Evolutionary conservation across 192 early-diverging fungal species (phyloP), one percentile per base, ranked within the genome.

Genomic region (Chytriomyces confervae): DNA sequence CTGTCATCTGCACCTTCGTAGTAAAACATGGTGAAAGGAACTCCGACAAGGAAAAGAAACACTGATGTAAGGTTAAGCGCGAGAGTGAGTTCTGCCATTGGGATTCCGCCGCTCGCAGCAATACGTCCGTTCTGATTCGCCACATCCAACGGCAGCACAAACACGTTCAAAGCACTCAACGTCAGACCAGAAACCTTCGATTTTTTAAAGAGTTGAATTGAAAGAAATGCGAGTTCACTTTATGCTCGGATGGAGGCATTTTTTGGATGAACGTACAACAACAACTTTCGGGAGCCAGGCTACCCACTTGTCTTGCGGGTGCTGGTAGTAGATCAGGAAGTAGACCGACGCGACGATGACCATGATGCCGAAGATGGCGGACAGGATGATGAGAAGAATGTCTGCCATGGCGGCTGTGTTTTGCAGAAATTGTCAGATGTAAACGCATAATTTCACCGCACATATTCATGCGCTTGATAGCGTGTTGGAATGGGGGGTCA

Each of bases 211-310:
- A 36, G 4, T 36, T 36, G 36, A 36, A 36, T 36, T 36, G 36
- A 36, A 6, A 65, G 63, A 6, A 45, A 66, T 3, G 24, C 45
- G 61, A 5, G 2, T 23, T 65, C 7, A 65, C 1, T 7, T 20
- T 3, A 23, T 65, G 13, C 36, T 1, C 11, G 43, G 47, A 45
- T 18, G 29, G 8, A 61, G 48, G 62, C 11, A 10, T n/a, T 36
- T 16, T 61, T 10, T 64, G 46, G 29, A 36, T 43, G 48, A 23
- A 80, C 80, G 44, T 76, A 91, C 90, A 53, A 90, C 90, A 18
- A 91, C 85, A 44, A 87, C 62, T 78, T 91, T 91, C 23, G 90
- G 90, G 60, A 90, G 84, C 90, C 90, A 91, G 29, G 90, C 90
- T 5, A 88, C 85, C 87, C 87, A 89, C 72, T 88, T 89, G 79